These are phyloP conservation scores for Phytophthora kernoviae DNA, from an alignment of 352 stramenopile genomes.

Conservation along the genomic window DNA sequence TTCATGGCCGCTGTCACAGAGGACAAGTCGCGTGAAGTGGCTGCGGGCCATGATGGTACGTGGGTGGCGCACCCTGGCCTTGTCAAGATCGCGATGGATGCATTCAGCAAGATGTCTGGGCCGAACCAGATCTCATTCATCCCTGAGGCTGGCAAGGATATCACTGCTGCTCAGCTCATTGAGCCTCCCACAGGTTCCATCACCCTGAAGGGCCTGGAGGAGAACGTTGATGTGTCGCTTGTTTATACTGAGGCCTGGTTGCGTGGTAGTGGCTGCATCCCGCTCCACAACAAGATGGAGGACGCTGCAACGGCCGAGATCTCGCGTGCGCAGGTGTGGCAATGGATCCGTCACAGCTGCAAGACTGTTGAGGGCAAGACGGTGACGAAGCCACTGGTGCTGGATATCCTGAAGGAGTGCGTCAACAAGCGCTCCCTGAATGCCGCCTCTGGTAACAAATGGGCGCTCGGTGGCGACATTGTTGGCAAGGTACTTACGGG, in stretches of 20 bases:
- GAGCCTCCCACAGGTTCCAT: slow-evolving; percentile 73
- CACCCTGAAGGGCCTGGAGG: slow-evolving; percentile 82
- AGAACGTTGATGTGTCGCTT: slow-evolving; percentile 93
- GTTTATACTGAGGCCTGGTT: slow-evolving; percentile 96
- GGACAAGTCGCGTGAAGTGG: slow-evolving; percentile 92
- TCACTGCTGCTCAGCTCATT: slow-evolving; percentile 68
- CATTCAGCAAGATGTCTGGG: slow-evolving; percentile 94
- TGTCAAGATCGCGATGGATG: slow-evolving; percentile 91
- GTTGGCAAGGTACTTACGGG: slow-evolving; percentile 75
- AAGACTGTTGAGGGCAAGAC: slow-evolving; percentile 71
- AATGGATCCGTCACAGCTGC: slow-evolving; percentile 84
- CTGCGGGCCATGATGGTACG: slow-evolving; percentile 94
- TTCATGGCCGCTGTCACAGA: slow-evolving; percentile 90
- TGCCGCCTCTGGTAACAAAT: slow-evolving; percentile 61
- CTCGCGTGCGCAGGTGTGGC: slow-evolving; percentile 94
- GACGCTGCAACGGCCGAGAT: slow-evolving; percentile 95
- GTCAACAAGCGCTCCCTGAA: slow-evolving; percentile 61
- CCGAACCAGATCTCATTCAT: slow-evolving; percentile 92
- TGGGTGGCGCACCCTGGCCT: slow-evolving; percentile 97
- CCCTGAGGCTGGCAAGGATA: slow-evolving; percentile 56
- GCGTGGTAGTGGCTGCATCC: slow-evolving; percentile 92
- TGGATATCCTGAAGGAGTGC: slow-evolving; percentile 67
- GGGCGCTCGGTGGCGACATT: slow-evolving; percentile 60
- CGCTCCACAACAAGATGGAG: slow-evolving; percentile 96
- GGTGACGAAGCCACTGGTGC: slow-evolving; percentile 72